Evolutionary conservation across 2,329 filamentous ascomycete species (phyloP), one percentile per base, ranked within the genome.

Genomic region (Fusarium sp.): DNA sequence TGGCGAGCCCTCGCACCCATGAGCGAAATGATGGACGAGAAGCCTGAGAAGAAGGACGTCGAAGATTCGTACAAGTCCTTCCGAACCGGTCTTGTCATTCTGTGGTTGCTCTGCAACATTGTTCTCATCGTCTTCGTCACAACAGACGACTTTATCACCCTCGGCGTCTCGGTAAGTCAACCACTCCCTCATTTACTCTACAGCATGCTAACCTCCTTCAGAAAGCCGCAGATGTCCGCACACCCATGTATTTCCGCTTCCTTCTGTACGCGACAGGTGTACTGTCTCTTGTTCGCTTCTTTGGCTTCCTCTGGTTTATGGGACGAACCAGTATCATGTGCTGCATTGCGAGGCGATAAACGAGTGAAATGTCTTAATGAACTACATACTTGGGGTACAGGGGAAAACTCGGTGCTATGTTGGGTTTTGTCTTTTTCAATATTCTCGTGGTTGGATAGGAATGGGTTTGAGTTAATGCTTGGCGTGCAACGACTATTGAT

Each of bases 51-150:
- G 67, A 72, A 67, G 54, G 70, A 72, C 2, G 64, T 65, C 1
- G 70, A 72, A 31, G 70, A 72, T 36, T 71, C 67, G 0, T 72
- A 72, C 43, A 72, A 72, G 41, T 72, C 70, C 21, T 72, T 72
- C 61, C 52, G 70, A 65, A 72, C 70, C 3, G 70, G 70, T 18
- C 58, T 72, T 8, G 70, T 72, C 14, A 66, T 72, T 52, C 60
- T 72, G 2, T 72, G 70, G 70, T 17, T 72, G 35, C 65, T 72
- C 4, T 72, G 70, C n/a, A 72, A 72, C 43, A 66, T 72, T 42
- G 60, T 72, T 45, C 62, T 72, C 11, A 72, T 72, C 36, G 61
- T 70, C 17, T 62, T 60, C n/a, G 64, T 72, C 15, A 72, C 70
- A 29, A 72, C 67, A 21, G 70, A 72, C 40, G 70, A 72, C 15